Evolutionary conservation across 83 land plant species (phyloP), one percentile per base, ranked within the genome.

Genomic region (Diphasiastrum complanatum): DNA sequence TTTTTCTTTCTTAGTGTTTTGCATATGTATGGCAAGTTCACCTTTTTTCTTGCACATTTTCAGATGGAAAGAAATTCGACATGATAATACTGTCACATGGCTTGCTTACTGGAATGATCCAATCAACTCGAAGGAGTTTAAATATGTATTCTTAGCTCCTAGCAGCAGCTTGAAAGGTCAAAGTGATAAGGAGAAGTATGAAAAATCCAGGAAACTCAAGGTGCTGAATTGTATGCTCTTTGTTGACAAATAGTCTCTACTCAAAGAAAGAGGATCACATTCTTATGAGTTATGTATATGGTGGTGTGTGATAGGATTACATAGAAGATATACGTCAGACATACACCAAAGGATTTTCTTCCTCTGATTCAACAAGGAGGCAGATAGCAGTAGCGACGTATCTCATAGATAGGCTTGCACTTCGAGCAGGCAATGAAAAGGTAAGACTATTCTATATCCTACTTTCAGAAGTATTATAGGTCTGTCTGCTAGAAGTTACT

Each of bases 91-190:
- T 24, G 99, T 95, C 16, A 95, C 99, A 53, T 95, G 99, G 99
- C 77, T 95, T 41, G 99, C 99, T 34, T 95, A 25, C 66, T 95
- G 99, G 99, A 95, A 83, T 72, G 99, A 95, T 70, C 99, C 99
- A 3, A 89, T 95, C 34, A 95, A 89, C 61, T 55, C 72, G 40
- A 95, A 84, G 64, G 99, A 95, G 65, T 78, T 78, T 51, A 95
- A 95, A 59, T 95, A 95, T 64, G 99, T 95, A 0, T 95, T 95
- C 65, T 49, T 95, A 51, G 87, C 93, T 49, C 84, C 96, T 41
- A 95, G 99, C 63, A 95, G 99, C 72, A 75, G 84, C 25, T 63
- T 95, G 64, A 95, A 95, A 62, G 99, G 96, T 16, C 91, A 95
- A 76, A 95, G 99, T 79, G 99, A 95, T 73, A 85, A 75, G 73